These are phyloP conservation scores for Erysimum pusillum DNA, from an alignment of 441 rosid species.

Conservation along the genomic window DNA sequence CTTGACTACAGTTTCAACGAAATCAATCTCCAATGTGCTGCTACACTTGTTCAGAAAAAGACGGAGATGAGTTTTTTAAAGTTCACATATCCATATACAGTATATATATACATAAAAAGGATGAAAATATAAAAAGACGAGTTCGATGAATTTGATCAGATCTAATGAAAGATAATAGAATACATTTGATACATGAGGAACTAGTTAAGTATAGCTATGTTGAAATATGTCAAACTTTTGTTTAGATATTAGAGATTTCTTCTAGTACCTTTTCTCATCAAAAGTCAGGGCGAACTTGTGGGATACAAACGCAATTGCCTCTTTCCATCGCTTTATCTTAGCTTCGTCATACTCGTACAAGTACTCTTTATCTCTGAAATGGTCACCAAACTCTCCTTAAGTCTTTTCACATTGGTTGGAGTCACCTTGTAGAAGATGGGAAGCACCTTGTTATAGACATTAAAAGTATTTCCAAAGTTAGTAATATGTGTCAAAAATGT, in stretches of 20 bases:
- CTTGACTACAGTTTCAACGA: neutral
- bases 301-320: neutral
- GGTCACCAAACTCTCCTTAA: conserved; percentile 25
- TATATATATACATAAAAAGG: neutral
- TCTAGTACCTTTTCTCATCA: neutral
- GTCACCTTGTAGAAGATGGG: conserved; percentile 31
- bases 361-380: conserved; percentile 17
- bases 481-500: neutral
- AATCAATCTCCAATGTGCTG: neutral
- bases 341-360: neutral
- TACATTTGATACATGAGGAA: neutral
- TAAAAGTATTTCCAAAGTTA: neutral
- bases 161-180: neutral
- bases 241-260: neutral
- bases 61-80: neutral
- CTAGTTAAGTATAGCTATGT: neutral
- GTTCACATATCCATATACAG: neutral
- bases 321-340: conserved; percentile 4
- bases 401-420: conserved; percentile 15
- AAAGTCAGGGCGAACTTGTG: neutral
- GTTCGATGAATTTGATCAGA: neutral
- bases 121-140: no score
- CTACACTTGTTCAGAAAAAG: neutral
- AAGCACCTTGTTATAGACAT: conserved; percentile 11
- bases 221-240: neutral